Evolutionary conservation across 139 green algal genomes (phyloP).

Genomic region (Closterium sp.): DNA sequence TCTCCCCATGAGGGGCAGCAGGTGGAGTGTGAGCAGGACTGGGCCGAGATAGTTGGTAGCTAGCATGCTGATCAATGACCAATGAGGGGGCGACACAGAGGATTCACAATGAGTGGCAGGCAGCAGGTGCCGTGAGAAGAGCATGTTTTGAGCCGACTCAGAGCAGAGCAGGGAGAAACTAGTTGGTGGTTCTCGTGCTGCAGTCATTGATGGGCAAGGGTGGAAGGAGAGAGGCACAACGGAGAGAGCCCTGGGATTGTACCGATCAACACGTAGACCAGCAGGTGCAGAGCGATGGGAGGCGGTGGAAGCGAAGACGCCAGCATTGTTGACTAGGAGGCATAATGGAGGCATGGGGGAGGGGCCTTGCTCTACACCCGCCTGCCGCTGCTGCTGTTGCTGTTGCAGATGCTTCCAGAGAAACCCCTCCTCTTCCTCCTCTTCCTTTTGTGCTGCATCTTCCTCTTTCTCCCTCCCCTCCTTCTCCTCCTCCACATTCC

Average conservation of each 20-base stretch:
- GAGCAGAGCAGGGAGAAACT: no score
- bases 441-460: not conserved
- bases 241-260: not conserved
- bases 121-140: no score
- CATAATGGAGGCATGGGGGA: not conserved
- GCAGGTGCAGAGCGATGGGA: not conserved
- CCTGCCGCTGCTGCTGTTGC: not conserved
- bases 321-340: not conserved
- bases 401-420: not conserved
- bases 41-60: no score
- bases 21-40: not conserved
- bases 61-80: no score
- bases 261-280: not conserved
- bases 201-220: no score
- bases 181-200: no score
- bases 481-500: no score
- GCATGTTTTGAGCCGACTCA: no score
- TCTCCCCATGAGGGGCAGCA: not conserved
- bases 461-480: not conserved
- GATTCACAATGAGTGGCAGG: no score
- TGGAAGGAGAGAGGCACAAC: not conserved
- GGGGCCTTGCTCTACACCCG: not conserved
- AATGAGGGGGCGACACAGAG: no score
- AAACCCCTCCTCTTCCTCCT: not conserved
- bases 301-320: not conserved